Evolutionary conservation across 1,284 basidiomycete species (phyloP), one percentile per base, ranked within the genome.

Genomic region (Sanguinoderma infundibulare): DNA sequence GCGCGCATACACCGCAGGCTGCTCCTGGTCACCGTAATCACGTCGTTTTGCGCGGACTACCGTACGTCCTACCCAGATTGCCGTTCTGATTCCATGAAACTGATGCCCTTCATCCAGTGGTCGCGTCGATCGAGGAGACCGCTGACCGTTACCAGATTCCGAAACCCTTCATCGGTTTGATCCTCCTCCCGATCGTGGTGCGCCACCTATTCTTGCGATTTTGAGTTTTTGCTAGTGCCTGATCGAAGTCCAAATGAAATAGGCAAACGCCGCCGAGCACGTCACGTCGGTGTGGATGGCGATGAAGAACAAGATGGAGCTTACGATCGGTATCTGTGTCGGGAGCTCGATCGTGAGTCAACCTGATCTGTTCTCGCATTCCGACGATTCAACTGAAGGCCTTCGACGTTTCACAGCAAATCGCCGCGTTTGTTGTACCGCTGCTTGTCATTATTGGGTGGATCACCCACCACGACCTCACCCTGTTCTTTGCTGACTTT

Each of bases 201-300:
- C 59, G 86, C 78, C n/a, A n/a, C n/a, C 49, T 51, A 35, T 35
- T 51, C 32, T 24, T 20, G 20, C 30, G 20, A 40, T 17, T 44
- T 2, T 17, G 22, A n/a, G 14, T 24, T 32, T 3, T 22, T 2
- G 20, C 22, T 2, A 22, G n/a, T 35, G 10, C 22, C 40, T 47
- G 26, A 32, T 20, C 28, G 30, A 38, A 17, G n/a, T 12, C 36
- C n/a, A 24, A 30, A 53, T 42, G 17, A 39, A 24, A 30, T 15
- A 89, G 86, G 85, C 87, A 2, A 92, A 92, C 71, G 89, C 91
- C 12, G 92, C 92, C 17, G 94, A 91, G 70, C 89, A 91, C 68
- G 86, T 89, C 38, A 95, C 93, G 0, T 87, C 91, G 7, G 86
- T 96, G 3, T 95, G 92, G 90, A 96, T 96, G 94, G 94, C 94